Percentiles rank a stretch among this genome's conserved stretches.
These are phyloP conservation scores for Artemisia annua DNA, from an alignment of 129 eudicot species.

Conservation along the genomic window DNA sequence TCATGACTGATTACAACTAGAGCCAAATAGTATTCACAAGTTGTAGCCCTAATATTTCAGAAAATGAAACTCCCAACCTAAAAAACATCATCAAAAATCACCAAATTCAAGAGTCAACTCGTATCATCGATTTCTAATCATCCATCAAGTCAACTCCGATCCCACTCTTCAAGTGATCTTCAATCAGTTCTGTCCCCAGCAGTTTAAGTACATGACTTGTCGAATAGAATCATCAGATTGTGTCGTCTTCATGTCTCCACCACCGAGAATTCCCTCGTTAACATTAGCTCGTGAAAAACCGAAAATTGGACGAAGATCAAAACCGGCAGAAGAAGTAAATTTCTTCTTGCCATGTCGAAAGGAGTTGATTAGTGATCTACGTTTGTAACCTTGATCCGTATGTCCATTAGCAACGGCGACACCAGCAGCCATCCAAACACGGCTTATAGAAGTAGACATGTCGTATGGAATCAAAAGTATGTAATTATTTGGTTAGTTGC, in stretches of 20 bases:
- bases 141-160: too few relatives aligned
- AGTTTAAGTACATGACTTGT: slow-evolving; percentile 44
- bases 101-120: too few relatives aligned
- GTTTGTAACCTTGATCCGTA: background rate
- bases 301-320: background rate
- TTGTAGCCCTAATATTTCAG: too few relatives aligned
- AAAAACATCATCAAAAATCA: too few relatives aligned
- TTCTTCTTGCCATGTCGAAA: background rate
- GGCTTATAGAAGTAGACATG: background rate
- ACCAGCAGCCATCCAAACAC: slow-evolving; percentile 3
- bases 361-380: background rate
- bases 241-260: background rate
- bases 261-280: background rate
- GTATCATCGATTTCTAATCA: too few relatives aligned
- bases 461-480: background rate
- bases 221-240: slow-evolving; percentile 41
- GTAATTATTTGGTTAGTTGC: background rate
- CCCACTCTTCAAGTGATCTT: background rate
- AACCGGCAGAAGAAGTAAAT: background rate
- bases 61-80: too few relatives aligned
- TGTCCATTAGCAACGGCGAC: background rate
- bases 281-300: background rate
- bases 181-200: slow-evolving; percentile 38
- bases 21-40: too few relatives aligned
- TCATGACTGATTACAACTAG: too few relatives aligned